Evolutionary conservation across 805 yeast species (phyloP).

Genomic region (Candida dajiaensis): DNA sequence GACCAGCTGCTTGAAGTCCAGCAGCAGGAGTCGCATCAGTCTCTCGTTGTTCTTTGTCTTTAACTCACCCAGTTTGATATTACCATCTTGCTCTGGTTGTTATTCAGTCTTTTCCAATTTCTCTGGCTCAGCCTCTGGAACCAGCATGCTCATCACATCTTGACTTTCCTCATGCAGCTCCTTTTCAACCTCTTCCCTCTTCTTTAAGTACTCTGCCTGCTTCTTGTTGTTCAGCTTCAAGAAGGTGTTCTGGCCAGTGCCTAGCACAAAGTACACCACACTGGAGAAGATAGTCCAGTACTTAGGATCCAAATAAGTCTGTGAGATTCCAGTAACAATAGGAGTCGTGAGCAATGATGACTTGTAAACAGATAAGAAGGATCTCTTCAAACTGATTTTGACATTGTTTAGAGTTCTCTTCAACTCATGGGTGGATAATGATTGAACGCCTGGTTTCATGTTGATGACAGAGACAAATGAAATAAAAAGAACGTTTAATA

Average conservation of each 20-base stretch:
- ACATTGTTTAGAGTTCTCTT: constrained; percentile 9
- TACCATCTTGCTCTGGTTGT: background rate
- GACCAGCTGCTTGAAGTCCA: constrained; percentile 12
- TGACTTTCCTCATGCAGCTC: constrained; percentile 11
- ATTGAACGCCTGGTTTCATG: constrained; percentile 15
- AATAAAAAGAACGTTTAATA: constrained; percentile 42
- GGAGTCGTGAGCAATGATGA: constrained; percentile 52
- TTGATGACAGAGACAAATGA: constrained; percentile 49
- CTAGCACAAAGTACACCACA: constrained; percentile 50
- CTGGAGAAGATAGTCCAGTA: constrained; percentile 62
- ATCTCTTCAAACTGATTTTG: constrained; percentile 30
- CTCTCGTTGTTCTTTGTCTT: background rate
- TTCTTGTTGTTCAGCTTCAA: constrained; percentile 35
- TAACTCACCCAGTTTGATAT: background rate
- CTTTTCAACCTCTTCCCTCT: constrained; percentile 17
- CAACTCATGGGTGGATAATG: constrained; percentile 9
- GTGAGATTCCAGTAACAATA: constrained; percentile 47
- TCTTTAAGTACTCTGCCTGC: constrained; percentile 13
- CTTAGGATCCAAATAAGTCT: constrained; percentile 48
- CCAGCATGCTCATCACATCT: constrained; percentile 4
- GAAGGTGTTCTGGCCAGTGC: constrained; percentile 55
- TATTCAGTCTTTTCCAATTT: background rate
- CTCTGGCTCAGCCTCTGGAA: constrained; percentile 9
- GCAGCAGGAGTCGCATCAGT: constrained; percentile 1
- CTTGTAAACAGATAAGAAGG: constrained; percentile 40